Evolutionary conservation across 2,329 filamentous ascomycete genomes (phyloP).

Genomic region (Aspergillus oerlinghausenensis): DNA sequence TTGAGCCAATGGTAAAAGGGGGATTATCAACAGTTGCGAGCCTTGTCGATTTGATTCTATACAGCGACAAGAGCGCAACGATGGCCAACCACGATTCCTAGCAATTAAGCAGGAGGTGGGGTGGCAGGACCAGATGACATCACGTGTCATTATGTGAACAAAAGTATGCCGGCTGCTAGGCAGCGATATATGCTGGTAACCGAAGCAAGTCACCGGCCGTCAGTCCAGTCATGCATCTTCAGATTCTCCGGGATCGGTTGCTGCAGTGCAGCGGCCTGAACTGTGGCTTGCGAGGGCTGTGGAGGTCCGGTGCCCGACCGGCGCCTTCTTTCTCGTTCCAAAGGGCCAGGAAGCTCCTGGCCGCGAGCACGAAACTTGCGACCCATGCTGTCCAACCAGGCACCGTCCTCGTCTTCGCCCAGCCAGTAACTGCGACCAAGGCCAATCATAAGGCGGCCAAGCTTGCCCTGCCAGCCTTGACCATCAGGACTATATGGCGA

Average conservation of each 20-base stretch:
- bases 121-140: background rate
- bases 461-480: constrained; percentile 69
- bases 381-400: constrained; percentile 63
- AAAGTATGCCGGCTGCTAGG: background rate
- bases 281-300: constrained; percentile 33
- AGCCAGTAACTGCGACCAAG: constrained; percentile 78
- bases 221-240: constrained; percentile 36
- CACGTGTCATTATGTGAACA: background rate
- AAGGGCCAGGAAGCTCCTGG: constrained; percentile 39
- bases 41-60: background rate
- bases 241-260: constrained; percentile 32
- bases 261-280: constrained; percentile 32
- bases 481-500: constrained; percentile 65
- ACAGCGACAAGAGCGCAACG: background rate
- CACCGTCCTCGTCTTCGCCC: constrained; percentile 57
- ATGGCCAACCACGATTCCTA: background rate
- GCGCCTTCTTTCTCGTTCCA: constrained; percentile 57
- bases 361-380: constrained; percentile 54
- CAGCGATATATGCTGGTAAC: background rate
- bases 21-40: constrained; percentile 1
- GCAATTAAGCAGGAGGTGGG: no score
- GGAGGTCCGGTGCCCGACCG: constrained; percentile 58
- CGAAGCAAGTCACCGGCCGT: constrained; percentile 21
- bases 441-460: constrained; percentile 74
- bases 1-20: constrained; percentile 1